Evolutionary conservation across 83 land plant species (phyloP).

Genomic region (Isoetes engelmannii): DNA sequence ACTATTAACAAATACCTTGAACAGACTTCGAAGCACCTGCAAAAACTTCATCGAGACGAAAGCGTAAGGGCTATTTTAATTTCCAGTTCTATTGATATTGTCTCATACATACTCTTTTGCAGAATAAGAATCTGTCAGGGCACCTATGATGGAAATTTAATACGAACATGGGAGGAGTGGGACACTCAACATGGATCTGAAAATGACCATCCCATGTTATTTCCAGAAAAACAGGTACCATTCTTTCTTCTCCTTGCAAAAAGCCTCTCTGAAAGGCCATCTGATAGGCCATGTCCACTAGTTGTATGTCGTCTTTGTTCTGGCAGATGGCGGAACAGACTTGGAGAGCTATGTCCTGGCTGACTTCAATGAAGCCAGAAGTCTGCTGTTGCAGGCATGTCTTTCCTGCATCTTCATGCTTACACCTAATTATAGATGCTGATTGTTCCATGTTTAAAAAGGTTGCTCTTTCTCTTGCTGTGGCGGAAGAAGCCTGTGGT

Average conservation of each 20-base stretch:
- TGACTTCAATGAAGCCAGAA: constrained; percentile 71
- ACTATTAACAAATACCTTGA: constrained; percentile 61
- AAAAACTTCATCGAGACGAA: constrained; percentile 65
- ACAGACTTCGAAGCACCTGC: constrained; percentile 45
- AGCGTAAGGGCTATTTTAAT: constrained; percentile 43
- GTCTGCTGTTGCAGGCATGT: constrained; percentile 69
- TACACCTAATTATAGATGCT: not conserved
- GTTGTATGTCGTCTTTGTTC: constrained; percentile 76
- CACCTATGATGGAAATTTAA: constrained; percentile 47
- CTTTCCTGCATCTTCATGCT: too few relatives aligned
- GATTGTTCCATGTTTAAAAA: constrained; percentile 12
- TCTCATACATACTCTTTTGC: not conserved
- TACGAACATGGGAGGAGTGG: constrained; percentile 84
- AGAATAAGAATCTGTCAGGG: constrained; percentile 82
- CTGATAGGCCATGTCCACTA: constrained; percentile 20
- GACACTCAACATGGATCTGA: constrained; percentile 69
- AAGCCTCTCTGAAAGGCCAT: too few relatives aligned
- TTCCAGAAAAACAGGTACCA: constrained; percentile 68
- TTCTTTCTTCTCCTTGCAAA: not conserved
- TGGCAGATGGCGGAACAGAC: constrained; percentile 90
- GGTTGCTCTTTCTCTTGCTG: constrained; percentile 78
- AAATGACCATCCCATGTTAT: constrained; percentile 84
- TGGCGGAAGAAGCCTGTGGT: constrained; percentile 84
- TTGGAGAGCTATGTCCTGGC: constrained; percentile 73
- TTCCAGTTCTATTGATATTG: too few relatives aligned